These are phyloP conservation scores for Neoboletus brunneissimus DNA, from an alignment of 768 basidiomycete species.

Conservation along the genomic window DNA sequence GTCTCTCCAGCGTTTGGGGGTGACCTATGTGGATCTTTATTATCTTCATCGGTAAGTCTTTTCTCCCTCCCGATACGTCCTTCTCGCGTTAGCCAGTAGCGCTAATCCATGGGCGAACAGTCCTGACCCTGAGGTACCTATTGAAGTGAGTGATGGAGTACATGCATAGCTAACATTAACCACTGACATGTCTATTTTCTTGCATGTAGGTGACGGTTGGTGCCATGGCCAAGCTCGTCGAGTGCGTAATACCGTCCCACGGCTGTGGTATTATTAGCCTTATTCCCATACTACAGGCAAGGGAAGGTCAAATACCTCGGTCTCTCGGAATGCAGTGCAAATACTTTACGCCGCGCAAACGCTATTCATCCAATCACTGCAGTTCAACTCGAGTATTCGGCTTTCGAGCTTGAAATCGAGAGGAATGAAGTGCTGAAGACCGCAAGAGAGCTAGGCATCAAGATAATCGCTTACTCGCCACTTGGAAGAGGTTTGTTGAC, in stretches of 20 bases:
- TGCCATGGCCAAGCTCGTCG: constrained; percentile 52
- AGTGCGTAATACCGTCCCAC: constrained; percentile 32
- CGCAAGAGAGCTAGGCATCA: constrained; percentile 47
- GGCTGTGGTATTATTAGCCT: neutral
- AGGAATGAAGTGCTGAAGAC: constrained; percentile 42
- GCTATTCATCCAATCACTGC: constrained; percentile 50
- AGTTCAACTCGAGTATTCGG: constrained; percentile 51
- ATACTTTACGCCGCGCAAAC: constrained; percentile 48
- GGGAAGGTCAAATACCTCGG: constrained; percentile 49
- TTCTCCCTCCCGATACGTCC: neutral
- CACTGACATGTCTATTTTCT: neutral
- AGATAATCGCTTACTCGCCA: constrained; percentile 51
- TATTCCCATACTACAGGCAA: constrained; percentile 25
- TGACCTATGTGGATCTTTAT: constrained; percentile 44
- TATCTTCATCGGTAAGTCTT: constrained; percentile 41
- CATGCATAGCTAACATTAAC: neutral
- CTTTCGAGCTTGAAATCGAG: constrained; percentile 49
- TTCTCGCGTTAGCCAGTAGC: too few relatives aligned
- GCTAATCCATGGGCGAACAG: too few relatives aligned
- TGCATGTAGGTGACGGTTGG: constrained; percentile 37
- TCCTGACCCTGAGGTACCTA: too few relatives aligned
- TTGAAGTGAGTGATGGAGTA: constrained; percentile 34
- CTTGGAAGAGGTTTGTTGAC: constrained; percentile 53
- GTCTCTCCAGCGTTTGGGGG: constrained; percentile 43
- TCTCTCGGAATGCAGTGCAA: constrained; percentile 48